Base-by-base conservation (phyloP, 148 eudicot species). In the Salicornia ramosissima region DNA sequence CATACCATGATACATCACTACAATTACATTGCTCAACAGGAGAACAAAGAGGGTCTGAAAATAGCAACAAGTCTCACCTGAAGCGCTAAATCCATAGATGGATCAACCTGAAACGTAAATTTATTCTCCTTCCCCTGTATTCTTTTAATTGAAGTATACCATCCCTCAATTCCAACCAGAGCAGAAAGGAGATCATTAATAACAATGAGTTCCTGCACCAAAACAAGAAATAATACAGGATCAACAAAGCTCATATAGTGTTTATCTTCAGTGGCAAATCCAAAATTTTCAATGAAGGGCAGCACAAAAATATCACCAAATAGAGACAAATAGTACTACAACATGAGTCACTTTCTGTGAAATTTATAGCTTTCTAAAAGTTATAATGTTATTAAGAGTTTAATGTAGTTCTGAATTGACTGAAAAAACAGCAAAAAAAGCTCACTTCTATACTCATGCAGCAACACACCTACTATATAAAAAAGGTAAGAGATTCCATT, bases 11-110 rank as follows among this genome's bases (percentile, higher is more conserved):
- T 4, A 39, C 7, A 55, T 34, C 14, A 65, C 14, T 21, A 63
- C 26, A 24, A 19, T 6, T n/a, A 39, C 68, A 77, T 65, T 19
- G 22, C 12, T 33, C 18, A 21, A 22, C 25, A 34, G 2, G 64
- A 47, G 15, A 26, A 46, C 0, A 49, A 22, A 36, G 10, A 49
- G 42, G 31, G 51, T 28, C 13, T 40, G 31, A 14, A 8, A 6
- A 57, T 18, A 21, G 55, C 52, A 21, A 59, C 39, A 67, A 25
- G 42, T 65, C 74, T 78, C 71, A 87, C 98, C 92, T 94, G 98
- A 73, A 94, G 91, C 61, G 92, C 89, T 75, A 90, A 86, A 88
- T 94, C 97, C 98, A 94, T 94, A 16, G 98, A 94, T 47, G 97
- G 81, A 80, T 90, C 97, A 75, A 90, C 87, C 64, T 83, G 83